Evolutionary conservation across 2,329 filamentous ascomycete species (phyloP).

Genomic region (Spiromastix sp.): DNA sequence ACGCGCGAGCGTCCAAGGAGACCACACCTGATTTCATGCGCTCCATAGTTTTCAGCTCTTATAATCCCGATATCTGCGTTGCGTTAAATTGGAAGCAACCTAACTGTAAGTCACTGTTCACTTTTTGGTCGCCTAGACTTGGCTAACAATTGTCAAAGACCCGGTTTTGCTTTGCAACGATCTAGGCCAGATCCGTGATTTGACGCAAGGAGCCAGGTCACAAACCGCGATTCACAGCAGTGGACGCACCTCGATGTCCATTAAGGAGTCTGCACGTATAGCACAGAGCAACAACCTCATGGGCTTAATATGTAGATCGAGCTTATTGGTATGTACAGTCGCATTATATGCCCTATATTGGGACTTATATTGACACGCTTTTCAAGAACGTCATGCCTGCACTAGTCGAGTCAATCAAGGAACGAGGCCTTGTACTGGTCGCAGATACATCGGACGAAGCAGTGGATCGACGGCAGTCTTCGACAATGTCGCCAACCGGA

Average conservation of each 20-base stretch:
- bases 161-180: conserved; percentile 94
- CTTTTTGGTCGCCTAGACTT: background rate
- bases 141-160: conserved; percentile 37
- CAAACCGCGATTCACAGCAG: conserved; percentile 44
- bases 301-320: conserved; percentile 84
- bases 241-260: conserved; percentile 66
- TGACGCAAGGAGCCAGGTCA: conserved; percentile 25
- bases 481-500: conserved; percentile 15
- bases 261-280: conserved; percentile 90
- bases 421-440: conserved; percentile 82
- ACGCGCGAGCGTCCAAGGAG: conserved; percentile 61
- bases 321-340: conserved; percentile 59
- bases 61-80: conserved; percentile 81
- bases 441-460: conserved; percentile 65
- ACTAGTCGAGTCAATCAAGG: conserved; percentile 86
- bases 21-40: conserved; percentile 62
- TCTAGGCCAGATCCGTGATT: conserved; percentile 49
- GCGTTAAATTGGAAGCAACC: conserved; percentile 99
- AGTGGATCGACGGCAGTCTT: conserved; percentile 16
- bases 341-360: background rate
- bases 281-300: conserved; percentile 97
- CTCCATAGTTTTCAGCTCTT: conserved; percentile 89
- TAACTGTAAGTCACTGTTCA: conserved; percentile 53
- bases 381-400: conserved; percentile 84
- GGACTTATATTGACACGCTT: conserved; percentile 9